phyloP scores from a whole-genome alignment of 257 asterid species.

The Ophiorrhiza pumila region DNA sequence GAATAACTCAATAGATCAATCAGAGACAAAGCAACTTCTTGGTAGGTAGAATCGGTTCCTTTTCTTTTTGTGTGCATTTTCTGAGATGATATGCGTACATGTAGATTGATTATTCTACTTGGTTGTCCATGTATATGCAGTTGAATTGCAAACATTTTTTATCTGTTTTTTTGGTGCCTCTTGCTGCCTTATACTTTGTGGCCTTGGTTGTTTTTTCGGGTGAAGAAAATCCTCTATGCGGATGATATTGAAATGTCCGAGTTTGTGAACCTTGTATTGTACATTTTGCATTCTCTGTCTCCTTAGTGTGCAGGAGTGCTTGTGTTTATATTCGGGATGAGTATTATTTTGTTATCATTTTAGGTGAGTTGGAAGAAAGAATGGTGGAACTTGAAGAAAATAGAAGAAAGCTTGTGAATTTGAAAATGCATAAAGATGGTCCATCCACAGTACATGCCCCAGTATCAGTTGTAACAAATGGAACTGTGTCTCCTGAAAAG shows the following conservation, averaged over 20 bases:
- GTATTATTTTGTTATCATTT: constrained; percentile 16
- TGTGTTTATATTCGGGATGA: constrained; percentile 16
- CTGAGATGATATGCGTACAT: background rate
- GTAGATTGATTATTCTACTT: constrained; percentile 4
- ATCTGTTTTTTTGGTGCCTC: background rate
- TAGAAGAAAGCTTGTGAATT: constrained; percentile 74
- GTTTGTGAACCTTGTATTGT: background rate
- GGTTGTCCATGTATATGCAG: background rate
- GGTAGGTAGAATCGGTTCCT: constrained; percentile 47
- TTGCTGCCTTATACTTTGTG: background rate
- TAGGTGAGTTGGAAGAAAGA: constrained; percentile 90
- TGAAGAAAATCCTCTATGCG: background rate
- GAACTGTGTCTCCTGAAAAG: constrained; percentile 73
- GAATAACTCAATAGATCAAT: constrained; percentile 57
- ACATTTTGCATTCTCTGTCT: background rate
- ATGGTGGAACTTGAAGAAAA: constrained; percentile 91
- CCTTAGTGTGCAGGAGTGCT: background rate
- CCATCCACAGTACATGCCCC: constrained; percentile 62
- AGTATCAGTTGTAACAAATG: constrained; percentile 58
- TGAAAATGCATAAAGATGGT: constrained; percentile 85
- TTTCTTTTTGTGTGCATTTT: background rate
- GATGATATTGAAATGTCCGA: background rate
- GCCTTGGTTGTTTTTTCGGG: background rate
- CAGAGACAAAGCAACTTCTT: constrained; percentile 67
- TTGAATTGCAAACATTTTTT: background rate